Base-by-base conservation (phyloP, 176 grass and related monocot genomes). In the Eragrostis nindensis region DNA sequence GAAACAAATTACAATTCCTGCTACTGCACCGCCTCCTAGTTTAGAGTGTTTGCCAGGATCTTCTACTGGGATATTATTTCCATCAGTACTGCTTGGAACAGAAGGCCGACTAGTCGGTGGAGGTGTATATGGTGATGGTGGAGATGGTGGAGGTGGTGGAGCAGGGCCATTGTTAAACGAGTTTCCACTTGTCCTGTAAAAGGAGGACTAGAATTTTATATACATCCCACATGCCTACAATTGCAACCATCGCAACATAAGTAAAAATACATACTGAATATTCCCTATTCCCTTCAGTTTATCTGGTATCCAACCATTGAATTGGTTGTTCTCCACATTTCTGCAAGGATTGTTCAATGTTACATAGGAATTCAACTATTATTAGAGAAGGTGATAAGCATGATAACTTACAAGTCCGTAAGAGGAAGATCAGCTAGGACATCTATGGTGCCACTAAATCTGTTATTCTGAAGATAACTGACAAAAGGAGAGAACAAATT, bases 381-480 rank as follows among this genome's bases (percentile, higher is more conserved):
- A 73, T 18, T 30, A 42, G 27, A 62, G 13, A 30, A 55, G 27
- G 32, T 8, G 19, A 12, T 73, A 61, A 72, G 45, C 47, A 73
- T 69, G 57, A 61, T 39, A 76, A 90, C 90, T 93, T 83, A 98
- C 96, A 98, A 78, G 46, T 95, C 79, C 65, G 86, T 79, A 67
- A 98, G 96, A 68, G 90, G 96, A 78, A 98, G 88, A 88, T 86
- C 32, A 36, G 88, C 76, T 32, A 98, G 86, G 66, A 98, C 75
- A 83, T 98, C 80, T 86, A 95, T 93, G 42, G 86, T 73, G 59
- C 92, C 96, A n/a, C 43, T 93, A 61, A 98, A 85, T 89, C 87
- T 89, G 82, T 98, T 98, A 68, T 95, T 95, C 84, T 98, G 90
- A 87, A 98, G 76, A 89, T 95, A 77, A 80, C 96, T 98, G 72